Percentiles rank a stretch among this genome's conserved stretches.
Conservation (phyloP, 2,329 filamentous ascomycete genomes). For the Knufia petricola region DNA sequence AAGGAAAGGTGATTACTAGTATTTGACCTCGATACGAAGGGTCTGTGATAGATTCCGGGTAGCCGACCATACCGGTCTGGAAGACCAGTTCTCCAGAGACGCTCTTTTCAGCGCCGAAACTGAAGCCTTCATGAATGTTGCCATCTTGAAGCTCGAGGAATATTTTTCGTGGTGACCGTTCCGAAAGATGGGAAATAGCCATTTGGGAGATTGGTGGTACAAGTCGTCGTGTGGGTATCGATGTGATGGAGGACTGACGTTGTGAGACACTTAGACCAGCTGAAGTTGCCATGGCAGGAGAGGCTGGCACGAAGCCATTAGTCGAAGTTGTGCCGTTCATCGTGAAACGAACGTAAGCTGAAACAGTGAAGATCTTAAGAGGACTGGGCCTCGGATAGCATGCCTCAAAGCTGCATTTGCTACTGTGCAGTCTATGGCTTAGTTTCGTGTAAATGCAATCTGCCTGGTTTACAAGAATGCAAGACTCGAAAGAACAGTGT, state of each 20-base stretch:
- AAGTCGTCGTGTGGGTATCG: conserved; percentile 9
- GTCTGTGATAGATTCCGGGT: conserved; percentile 87
- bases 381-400: conserved; percentile 4
- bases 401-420: conserved; percentile 1
- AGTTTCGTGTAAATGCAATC: neutral
- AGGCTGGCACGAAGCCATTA: conserved; percentile 27
- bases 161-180: conserved; percentile 51
- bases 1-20: conserved; percentile 87
- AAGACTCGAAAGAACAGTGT: neutral
- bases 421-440: neutral
- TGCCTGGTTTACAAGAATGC: neutral
- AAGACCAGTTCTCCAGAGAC: conserved; percentile 96
- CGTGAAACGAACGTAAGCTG: conserved; percentile 7
- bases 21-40: conserved; percentile 89
- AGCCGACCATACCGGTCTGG: conserved; percentile 98
- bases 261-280: conserved; percentile 25
- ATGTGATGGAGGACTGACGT: conserved; percentile 8
- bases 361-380: neutral
- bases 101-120: conserved; percentile 92
- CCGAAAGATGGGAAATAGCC: conserved; percentile 51
- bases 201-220: conserved; percentile 39
- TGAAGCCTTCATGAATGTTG: conserved; percentile 82
- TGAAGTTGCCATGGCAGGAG: conserved; percentile 32
- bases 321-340: conserved; percentile 15
- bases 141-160: conserved; percentile 91